Percentiles rank a stretch among this genome's conserved stretches.
Conservation (phyloP, 257 asterid genomes). For the Lavandula angustifolia region DNA sequence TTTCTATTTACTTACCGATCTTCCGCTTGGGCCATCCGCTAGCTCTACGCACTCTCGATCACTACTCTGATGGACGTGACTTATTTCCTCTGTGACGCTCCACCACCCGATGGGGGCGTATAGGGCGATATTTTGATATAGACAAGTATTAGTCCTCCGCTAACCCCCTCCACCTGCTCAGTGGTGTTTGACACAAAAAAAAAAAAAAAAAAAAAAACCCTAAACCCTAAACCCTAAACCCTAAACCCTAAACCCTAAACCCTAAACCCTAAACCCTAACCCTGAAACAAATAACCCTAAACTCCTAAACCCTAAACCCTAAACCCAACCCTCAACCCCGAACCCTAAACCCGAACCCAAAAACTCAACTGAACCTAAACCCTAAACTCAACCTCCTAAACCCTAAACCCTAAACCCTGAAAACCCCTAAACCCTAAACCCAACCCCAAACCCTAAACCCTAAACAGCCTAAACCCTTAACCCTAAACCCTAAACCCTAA, state of each 20-base stretch:
- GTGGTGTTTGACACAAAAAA: no score
- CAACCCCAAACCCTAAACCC: not conserved
- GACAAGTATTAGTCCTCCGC: no score
- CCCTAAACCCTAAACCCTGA: constrained; percentile 2
- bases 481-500: constrained; percentile 3
- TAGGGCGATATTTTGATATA: no score
- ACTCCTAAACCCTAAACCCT: not conserved
- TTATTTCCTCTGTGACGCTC: no score
- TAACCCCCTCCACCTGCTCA: no score
- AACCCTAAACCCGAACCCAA: constrained; percentile 1
- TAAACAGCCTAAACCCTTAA: not conserved
- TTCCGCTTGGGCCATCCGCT: no score
- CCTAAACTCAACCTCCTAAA: not conserved
- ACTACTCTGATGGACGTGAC: no score
- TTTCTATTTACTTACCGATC: no score
- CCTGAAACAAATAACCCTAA: not conserved
- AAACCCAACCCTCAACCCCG: not conserved
- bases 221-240: no score
- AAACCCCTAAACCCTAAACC: not conserved
- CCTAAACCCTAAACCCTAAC: constrained; percentile 8
- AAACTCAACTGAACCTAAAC: not conserved
- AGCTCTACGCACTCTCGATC: no score
- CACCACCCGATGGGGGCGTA: no score
- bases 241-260: not conserved
- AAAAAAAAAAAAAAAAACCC: no score